A percentile compares a stretch with the other conserved stretches of the same genome.
These are phyloP conservation scores for Russula earlei DNA, from an alignment of 768 basidiomycete species.

Conservation along the genomic window DNA sequence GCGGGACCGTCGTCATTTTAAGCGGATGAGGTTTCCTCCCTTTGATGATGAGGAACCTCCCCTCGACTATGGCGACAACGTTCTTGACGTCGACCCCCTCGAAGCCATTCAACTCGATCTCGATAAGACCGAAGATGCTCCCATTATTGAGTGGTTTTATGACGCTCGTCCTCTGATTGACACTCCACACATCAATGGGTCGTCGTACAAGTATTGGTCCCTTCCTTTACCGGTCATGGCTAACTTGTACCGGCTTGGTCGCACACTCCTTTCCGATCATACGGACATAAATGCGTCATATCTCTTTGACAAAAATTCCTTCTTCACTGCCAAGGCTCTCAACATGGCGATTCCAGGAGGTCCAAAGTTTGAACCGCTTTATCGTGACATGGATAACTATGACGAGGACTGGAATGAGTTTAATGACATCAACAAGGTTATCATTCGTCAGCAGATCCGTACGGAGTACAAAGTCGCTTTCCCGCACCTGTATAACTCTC, in stretches of 20 bases:
- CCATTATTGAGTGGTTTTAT: slow-evolving; percentile 97
- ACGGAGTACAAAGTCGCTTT: slow-evolving; percentile 99
- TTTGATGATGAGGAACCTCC: slow-evolving; percentile 99
- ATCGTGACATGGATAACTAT: slow-evolving; percentile 93
- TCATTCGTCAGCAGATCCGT: slow-evolving; percentile 96
- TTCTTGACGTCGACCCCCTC: slow-evolving; percentile 93
- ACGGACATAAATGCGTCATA: slow-evolving; percentile 87
- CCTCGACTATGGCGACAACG: slow-evolving; percentile 97
- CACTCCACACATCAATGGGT: slow-evolving; percentile 82
- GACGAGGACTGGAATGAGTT: slow-evolving; percentile 99
- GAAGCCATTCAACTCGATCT: slow-evolving; percentile 97
- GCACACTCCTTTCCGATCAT: slow-evolving; percentile 88
- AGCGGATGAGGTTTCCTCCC: slow-evolving; percentile 98
- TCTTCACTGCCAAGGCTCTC: slow-evolving; percentile 96
- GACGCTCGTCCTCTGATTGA: slow-evolving; percentile 92
- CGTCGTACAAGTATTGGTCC: slow-evolving; percentile 90
- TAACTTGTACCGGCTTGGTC: slow-evolving; percentile 90
- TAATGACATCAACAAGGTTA: slow-evolving; percentile 99
- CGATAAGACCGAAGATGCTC: slow-evolving; percentile 82
- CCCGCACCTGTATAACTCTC: slow-evolving; percentile 96
- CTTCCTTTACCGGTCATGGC: slow-evolving; percentile 92
- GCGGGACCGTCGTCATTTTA: slow-evolving; percentile 96
- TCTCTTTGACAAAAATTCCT: slow-evolving; percentile 93
- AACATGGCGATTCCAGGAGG: slow-evolving; percentile 98
- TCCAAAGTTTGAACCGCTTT: slow-evolving; percentile 96